Evolutionary conservation across 2,329 filamentous ascomycete genomes (phyloP), one percentile per base, ranked within the genome.

Genomic region (Fusarium coicis): DNA sequence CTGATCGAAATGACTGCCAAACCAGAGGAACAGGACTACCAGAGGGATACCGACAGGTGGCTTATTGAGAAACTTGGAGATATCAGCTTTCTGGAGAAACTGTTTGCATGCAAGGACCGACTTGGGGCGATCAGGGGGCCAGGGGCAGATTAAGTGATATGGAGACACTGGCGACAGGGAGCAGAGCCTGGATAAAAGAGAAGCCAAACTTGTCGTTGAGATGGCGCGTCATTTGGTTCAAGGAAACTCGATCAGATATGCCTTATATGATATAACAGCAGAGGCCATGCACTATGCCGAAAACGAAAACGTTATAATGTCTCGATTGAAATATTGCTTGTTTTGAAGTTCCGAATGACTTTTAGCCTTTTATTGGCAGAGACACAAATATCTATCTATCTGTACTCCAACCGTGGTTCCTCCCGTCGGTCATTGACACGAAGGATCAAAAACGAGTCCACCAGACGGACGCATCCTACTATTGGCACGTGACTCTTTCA

Each of bases 1-100:
- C 70, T 81, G n/a, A 68, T 75, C 1, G 78, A 78, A 43, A 57
- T 66, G 37, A 73, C 76, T 15, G 77, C 74, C 68, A 7, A 64
- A 4, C 66, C 42, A 50, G 32, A 71, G n/a, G 79, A 80, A 60
- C 40, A 54, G 7, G 58, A 66, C 10, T 61, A 74, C 10, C 34
- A 60, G 23, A 63, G 72, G 43, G 26, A 54, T 26, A 72, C 69
- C 16, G 60, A 75, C 10, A 50, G 58, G 11, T 82, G 80, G 81
- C 59, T 79, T 26, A 21, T 59, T 8, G 63, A 65, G 11, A 79
- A 77, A 68, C 65, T 76, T 36, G 56, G 68, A 19, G 77, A 80
- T n/a, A 62, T 81, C 18, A 40, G 40, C 12, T 79, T 74, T 37
- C 37, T 80, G 36, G 64, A 75, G 68, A 74, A 40, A 30, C 18